Evolutionary conservation across 164 flowering plant genomes (phyloP).

Genomic region (Litsea cubeba): DNA sequence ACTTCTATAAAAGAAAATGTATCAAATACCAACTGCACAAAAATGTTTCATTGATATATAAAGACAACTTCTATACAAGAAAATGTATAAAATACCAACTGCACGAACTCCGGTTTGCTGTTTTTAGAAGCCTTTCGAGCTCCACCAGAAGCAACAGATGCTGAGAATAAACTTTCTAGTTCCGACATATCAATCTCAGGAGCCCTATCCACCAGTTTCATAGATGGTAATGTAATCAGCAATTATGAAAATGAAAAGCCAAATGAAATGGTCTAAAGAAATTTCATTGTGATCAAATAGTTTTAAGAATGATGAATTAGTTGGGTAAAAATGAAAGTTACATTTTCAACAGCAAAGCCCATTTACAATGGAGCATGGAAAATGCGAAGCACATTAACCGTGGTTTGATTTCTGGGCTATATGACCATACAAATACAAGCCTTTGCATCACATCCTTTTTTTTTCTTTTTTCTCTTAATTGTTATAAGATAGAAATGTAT

Average conservation of each 20-base stretch:
- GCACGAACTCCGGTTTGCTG: conserved; percentile 88
- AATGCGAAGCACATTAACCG: not conserved
- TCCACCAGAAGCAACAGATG: conserved; percentile 58
- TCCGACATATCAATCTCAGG: conserved; percentile 95
- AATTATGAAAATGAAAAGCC: not conserved
- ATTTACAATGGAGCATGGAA: not conserved
- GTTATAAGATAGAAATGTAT: not conserved
- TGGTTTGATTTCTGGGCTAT: not conserved
- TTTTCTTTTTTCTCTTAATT: too few relatives aligned
- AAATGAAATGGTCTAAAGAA: not conserved
- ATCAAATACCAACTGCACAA: conserved; percentile 67
- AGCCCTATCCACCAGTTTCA: conserved; percentile 44
- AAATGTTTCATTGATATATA: conserved; percentile 8
- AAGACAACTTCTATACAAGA: not conserved
- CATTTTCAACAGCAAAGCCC: not conserved
- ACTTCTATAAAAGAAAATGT: not conserved
- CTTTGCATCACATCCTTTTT: not conserved
- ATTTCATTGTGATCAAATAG: not conserved
- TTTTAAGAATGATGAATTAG: not conserved
- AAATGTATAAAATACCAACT: conserved; percentile 40
- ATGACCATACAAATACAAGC: not conserved
- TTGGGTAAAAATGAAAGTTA: not conserved
- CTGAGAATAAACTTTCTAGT: conserved; percentile 87
- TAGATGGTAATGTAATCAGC: conserved; percentile 12
- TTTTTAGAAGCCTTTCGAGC: conserved; percentile 66